Conservation (phyloP, 139 green algal genomes). For the Chlorokybus atmophyticus region DNA sequence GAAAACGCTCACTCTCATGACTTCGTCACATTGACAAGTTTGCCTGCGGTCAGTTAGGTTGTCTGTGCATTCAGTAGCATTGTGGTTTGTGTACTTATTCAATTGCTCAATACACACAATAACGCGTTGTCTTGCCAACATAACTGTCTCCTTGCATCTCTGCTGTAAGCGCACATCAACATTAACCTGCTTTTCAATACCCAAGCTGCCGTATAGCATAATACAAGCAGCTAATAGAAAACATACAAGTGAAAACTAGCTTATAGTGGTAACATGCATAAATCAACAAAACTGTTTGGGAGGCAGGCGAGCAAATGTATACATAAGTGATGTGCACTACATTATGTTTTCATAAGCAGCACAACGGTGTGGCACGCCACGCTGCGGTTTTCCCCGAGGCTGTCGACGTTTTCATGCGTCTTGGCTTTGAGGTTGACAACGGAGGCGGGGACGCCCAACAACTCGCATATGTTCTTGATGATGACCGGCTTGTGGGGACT, state of each 20-base stretch:
- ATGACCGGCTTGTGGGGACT: slow-evolving; percentile 80
- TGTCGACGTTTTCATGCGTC: slow-evolving; percentile 99
- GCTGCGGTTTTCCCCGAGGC: slow-evolving; percentile 86
- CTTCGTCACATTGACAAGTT: no score
- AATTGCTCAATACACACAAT: no score
- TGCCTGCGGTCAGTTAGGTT: no score
- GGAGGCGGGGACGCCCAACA: slow-evolving; percentile 35
- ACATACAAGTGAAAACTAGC: background rate
- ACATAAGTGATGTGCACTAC: background rate
- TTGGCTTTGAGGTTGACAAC: slow-evolving; percentile 95
- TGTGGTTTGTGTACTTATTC: no score
- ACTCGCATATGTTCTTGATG: slow-evolving; percentile 59
- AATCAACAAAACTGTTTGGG: background rate
- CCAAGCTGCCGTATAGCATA: no score
- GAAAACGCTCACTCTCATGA: no score
- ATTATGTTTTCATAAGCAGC: slow-evolving; percentile 55
- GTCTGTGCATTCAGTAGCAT: no score
- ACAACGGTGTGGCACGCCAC: slow-evolving; percentile 89
- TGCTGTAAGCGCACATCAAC: no score
- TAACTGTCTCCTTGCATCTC: no score
- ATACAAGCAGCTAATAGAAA: no score
- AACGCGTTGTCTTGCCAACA: no score
- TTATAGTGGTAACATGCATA: background rate
- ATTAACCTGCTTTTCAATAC: no score
- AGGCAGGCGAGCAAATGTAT: background rate